Evolutionary conservation across 768 basidiomycete species (phyloP).

Genomic region (Psilocybe tampanensis): DNA sequence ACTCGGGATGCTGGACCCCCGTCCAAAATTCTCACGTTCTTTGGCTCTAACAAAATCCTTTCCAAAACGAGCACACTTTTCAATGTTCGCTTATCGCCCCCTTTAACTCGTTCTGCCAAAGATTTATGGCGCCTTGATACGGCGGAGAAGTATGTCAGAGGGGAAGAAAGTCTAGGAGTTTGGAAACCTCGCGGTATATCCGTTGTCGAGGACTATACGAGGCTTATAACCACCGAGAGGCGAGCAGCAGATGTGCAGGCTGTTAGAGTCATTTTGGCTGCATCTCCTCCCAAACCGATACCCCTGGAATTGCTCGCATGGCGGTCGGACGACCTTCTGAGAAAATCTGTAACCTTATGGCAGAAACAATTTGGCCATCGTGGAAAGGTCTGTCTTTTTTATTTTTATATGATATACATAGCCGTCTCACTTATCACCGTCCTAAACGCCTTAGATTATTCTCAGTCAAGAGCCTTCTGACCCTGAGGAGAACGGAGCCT

Average conservation of each 20-base stretch:
- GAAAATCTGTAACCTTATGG: constrained; percentile 79
- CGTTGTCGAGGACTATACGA: constrained; percentile 84
- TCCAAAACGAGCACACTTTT: constrained; percentile 85
- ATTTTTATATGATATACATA: constrained; percentile 5
- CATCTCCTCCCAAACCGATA: constrained; percentile 50
- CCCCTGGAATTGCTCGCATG: constrained; percentile 60
- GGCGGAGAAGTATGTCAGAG: constrained; percentile 90
- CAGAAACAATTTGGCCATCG: constrained; percentile 77
- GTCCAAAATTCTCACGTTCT: constrained; percentile 73
- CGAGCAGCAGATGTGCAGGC: constrained; percentile 90
- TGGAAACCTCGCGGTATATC: constrained; percentile 92
- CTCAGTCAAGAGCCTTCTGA: constrained; percentile 73
- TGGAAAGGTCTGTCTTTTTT: constrained; percentile 57
- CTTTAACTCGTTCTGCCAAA: constrained; percentile 80
- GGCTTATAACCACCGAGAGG: constrained; percentile 70
- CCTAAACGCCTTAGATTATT: constrained; percentile 59
- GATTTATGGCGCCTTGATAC: constrained; percentile 97
- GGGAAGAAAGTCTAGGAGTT: constrained; percentile 78
- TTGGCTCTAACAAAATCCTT: constrained; percentile 76
- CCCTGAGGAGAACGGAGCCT: constrained; percentile 45
- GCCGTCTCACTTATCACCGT: constrained; percentile 18
- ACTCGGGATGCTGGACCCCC: constrained; percentile 86
- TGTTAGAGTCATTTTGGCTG: constrained; percentile 73
- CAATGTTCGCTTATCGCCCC: constrained; percentile 77
- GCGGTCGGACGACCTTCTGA: constrained; percentile 67